These are phyloP conservation scores for Cordyceps javanica DNA, from an alignment of 2,329 filamentous ascomycete genomes.

Conservation along the genomic window DNA sequence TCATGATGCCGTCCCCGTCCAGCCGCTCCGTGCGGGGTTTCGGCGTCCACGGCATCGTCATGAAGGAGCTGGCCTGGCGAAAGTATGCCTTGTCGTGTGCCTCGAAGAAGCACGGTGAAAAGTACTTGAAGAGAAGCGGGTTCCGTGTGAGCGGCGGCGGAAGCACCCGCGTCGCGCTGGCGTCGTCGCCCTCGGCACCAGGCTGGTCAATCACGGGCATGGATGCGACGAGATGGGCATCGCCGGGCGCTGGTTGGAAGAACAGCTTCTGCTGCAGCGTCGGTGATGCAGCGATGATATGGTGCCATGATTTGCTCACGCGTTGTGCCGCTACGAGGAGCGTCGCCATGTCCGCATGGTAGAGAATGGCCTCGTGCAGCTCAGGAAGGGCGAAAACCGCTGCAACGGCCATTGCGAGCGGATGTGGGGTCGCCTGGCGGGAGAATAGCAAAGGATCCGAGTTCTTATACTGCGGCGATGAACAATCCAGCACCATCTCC, in stretches of 20 bases:
- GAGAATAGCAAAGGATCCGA: background rate
- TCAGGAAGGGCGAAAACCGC: slow-evolving; percentile 19
- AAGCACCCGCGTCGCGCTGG: no score
- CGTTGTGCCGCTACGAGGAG: slow-evolving; percentile 21
- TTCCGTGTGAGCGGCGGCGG: slow-evolving; percentile 15
- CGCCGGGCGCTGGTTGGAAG: background rate
- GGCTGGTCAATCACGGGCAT: background rate
- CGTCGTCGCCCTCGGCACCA: background rate
- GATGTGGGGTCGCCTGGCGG: background rate
- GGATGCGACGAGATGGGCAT: background rate
- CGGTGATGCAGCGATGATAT: slow-evolving; percentile 11
- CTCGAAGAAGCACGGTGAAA: background rate
- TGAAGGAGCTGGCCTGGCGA: background rate
- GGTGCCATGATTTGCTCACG: slow-evolving; percentile 20
- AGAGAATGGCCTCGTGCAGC: slow-evolving; percentile 22
- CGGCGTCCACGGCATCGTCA: background rate
- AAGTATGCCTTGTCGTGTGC: background rate
- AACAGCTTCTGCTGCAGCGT: background rate
- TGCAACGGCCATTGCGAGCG: background rate
- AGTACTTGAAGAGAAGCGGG: background rate
- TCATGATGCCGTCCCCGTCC: background rate
- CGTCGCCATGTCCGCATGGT: slow-evolving; percentile 21
- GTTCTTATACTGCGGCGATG: background rate
- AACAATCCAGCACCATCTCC: no score
- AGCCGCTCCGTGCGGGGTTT: background rate